Percentiles rank a stretch among this genome's conserved stretches.
Evolutionary conservation across 768 basidiomycete genomes (phyloP).

Genomic region (Lentinus tigrinus): DNA sequence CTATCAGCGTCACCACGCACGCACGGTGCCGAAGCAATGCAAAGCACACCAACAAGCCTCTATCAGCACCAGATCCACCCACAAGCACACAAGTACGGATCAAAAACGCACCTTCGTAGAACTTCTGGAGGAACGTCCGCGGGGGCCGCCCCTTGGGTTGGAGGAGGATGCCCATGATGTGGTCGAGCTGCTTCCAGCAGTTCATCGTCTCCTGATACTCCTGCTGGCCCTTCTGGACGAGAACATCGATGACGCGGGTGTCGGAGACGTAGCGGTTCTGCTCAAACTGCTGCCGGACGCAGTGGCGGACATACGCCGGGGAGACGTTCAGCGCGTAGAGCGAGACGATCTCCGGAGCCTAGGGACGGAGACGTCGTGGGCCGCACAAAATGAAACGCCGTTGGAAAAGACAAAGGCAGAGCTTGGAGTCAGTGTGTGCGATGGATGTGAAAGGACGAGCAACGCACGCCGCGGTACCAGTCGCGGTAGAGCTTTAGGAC

Average conservation of each 20-base stretch:
- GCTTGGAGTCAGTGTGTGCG: neutral
- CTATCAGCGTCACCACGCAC: slow-evolving; percentile 35
- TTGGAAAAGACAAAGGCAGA: neutral
- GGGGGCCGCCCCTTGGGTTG: slow-evolving; percentile 45
- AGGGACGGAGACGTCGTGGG: slow-evolving; percentile 2
- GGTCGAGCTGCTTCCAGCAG: slow-evolving; percentile 87
- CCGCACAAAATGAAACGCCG: neutral
- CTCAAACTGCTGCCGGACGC: slow-evolving; percentile 86
- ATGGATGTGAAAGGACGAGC: neutral
- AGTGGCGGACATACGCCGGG: slow-evolving; percentile 72
- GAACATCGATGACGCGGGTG: slow-evolving; percentile 77
- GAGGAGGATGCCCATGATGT: slow-evolving; percentile 71
- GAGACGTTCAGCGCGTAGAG: slow-evolving; percentile 83
- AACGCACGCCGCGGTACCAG: slow-evolving; percentile 89
- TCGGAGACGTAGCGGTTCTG: slow-evolving; percentile 81
- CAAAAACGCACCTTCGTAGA: slow-evolving; percentile 67
- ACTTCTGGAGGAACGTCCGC: slow-evolving; percentile 77
- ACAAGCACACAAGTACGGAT: neutral
- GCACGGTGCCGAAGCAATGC: neutral
- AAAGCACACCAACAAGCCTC: slow-evolving; percentile 5
- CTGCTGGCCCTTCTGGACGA: slow-evolving; percentile 79
- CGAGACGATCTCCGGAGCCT: slow-evolving; percentile 90
- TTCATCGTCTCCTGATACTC: slow-evolving; percentile 96
- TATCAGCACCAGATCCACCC: neutral
- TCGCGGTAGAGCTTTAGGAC: slow-evolving; percentile 81